A percentile compares a stretch with the other conserved stretches of the same genome.
Evolutionary conservation across 441 rosid species (phyloP).

Genomic region (Breynia disticha): DNA sequence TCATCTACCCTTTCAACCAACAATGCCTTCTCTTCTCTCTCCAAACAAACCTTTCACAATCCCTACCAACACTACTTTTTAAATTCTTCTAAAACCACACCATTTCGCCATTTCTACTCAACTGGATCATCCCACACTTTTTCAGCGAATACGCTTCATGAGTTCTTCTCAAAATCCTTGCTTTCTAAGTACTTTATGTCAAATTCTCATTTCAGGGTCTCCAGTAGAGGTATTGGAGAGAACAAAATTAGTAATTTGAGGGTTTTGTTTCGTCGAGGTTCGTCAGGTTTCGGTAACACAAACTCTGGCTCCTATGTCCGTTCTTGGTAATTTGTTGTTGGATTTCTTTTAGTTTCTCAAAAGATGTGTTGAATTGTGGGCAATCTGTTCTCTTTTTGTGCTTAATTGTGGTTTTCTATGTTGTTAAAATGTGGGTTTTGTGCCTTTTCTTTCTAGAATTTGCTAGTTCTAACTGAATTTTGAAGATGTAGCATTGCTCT

Average conservation of each 20-base stretch:
- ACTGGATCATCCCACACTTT: constrained; percentile 20
- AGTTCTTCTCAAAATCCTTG: constrained; percentile 29
- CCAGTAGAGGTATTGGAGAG: constrained; percentile 24
- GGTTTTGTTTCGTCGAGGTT: constrained; percentile 30
- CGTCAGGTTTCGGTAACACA: constrained; percentile 18
- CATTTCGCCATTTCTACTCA: constrained; percentile 17
- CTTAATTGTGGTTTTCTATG: not conserved
- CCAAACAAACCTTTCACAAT: constrained; percentile 13
- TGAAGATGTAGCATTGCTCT: not conserved
- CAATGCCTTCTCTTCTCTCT: constrained; percentile 14
- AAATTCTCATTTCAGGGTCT: constrained; percentile 20
- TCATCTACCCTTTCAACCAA: constrained; percentile 19
- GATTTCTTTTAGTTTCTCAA: constrained; percentile 6
- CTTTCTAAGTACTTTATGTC: constrained; percentile 21
- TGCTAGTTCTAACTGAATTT: not conserved
- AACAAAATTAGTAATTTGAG: constrained; percentile 28
- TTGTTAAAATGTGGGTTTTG: not conserved
- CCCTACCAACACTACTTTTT: constrained; percentile 12
- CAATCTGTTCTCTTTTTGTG: not conserved
- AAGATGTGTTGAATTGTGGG: not conserved
- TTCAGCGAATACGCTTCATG: constrained; percentile 17
- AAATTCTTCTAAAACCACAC: constrained; percentile 18
- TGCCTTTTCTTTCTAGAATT: not conserved
- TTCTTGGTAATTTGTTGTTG: constrained; percentile 31
- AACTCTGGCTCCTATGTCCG: constrained; percentile 27